phyloP scores from a whole-genome alignment of 192 early-diverging fungal species.

The Backusella sp. region DNA sequence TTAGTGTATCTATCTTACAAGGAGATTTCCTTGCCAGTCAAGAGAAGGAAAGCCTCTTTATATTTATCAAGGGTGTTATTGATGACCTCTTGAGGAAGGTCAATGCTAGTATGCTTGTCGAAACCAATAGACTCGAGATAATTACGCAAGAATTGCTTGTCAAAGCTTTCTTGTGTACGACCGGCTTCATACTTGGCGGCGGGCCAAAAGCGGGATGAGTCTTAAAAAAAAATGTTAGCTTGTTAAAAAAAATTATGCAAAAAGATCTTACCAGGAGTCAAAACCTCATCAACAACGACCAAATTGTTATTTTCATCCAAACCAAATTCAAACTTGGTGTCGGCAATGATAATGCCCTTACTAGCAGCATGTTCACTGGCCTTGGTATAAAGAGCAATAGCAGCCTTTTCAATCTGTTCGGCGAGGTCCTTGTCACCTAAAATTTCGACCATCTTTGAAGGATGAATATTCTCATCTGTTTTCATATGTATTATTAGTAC shows the following conservation, averaged over 20 bases:
- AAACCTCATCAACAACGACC: constrained; percentile 92
- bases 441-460: constrained; percentile 79
- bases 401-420: constrained; percentile 67
- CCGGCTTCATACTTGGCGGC: constrained; percentile 78
- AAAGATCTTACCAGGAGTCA: constrained; percentile 78
- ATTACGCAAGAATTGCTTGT: constrained; percentile 97
- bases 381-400: constrained; percentile 80
- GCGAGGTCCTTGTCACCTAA: constrained; percentile 79
- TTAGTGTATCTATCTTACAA: constrained; percentile 35
- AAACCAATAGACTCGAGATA: constrained; percentile 87
- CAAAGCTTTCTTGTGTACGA: constrained; percentile 81
- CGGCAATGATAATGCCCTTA: constrained; percentile 97
- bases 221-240: constrained; percentile 41
- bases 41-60: constrained; percentile 81
- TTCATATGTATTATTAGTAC: not conserved
- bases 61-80: constrained; percentile 90
- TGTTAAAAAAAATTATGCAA: not conserved
- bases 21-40: constrained; percentile 70
- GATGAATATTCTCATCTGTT: constrained; percentile 97
- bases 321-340: constrained; percentile 99
- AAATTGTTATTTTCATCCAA: constrained; percentile 78
- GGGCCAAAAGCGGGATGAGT: constrained; percentile 99
- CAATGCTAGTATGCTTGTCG: constrained; percentile 84
- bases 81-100: constrained; percentile 80
- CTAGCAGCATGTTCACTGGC: constrained; percentile 80